These are phyloP conservation scores for Cercospora beticola DNA, from an alignment of 2,329 filamentous ascomycete genomes.

Conservation along the genomic window DNA sequence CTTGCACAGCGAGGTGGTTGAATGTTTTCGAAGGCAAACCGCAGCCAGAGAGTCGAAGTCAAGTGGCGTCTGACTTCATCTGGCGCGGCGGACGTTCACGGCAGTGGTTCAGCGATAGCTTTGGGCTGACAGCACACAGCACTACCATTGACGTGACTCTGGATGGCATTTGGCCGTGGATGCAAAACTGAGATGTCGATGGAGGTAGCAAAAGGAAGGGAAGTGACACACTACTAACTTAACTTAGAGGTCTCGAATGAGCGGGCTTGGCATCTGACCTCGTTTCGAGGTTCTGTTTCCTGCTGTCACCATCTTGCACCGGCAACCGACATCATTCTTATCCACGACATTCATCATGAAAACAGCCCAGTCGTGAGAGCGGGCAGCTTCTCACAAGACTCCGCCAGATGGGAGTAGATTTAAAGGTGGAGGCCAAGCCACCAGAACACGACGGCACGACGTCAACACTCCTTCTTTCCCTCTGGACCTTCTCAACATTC, in stretches of 20 bases:
- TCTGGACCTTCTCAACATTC: slow-evolving; percentile 31
- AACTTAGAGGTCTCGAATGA: not conserved
- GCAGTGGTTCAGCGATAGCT: not conserved
- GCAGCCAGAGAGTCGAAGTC: too few relatives aligned
- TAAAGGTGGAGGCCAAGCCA: not conserved
- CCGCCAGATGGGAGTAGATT: not conserved
- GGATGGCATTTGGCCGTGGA: not conserved
- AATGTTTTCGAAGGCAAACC: not conserved
- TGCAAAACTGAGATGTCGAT: not conserved
- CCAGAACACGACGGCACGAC: slow-evolving; percentile 3
- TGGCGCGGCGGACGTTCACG: not conserved
- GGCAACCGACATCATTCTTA: not conserved
- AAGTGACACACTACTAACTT: not conserved
- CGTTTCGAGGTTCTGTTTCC: not conserved
- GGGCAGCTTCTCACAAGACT: not conserved
- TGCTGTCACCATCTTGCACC: not conserved
- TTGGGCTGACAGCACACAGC: not conserved
- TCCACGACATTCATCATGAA: not conserved
- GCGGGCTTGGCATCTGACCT: not conserved
- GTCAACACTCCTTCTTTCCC: slow-evolving; percentile 23
- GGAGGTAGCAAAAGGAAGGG: not conserved
- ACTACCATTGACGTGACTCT: not conserved
- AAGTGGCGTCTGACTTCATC: too few relatives aligned
- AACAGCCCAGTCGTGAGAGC: not conserved
- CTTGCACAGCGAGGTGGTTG: not conserved